Base-by-base conservation (phyloP, 2,329 filamentous ascomycete species). In the Botryotinia narcissicola region DNA sequence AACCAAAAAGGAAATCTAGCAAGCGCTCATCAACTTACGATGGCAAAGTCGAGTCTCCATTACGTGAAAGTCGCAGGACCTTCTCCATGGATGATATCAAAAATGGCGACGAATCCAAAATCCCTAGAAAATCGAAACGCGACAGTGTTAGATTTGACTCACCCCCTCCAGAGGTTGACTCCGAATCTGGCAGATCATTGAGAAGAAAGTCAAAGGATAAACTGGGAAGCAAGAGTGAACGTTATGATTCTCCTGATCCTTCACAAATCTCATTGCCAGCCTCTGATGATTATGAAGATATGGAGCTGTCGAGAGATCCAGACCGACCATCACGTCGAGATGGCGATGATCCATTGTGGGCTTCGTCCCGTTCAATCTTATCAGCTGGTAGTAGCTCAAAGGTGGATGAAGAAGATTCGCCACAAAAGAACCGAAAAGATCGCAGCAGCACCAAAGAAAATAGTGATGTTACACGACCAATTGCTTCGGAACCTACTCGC, bases 311-410 rank as follows among this genome's bases (percentile, higher is more conserved):
- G 75, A 80, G 57, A 75, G 79, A 69, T 78, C 82, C 73, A 78
- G 80, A 69, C 76, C 82, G 71, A 71, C 83, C 81, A 71, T 82
- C 77, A 75, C 66, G 48, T 25, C 66, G 66, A 12, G 81, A 78
- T 80, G 82, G 74, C 81, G 82, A 67, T 81, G 84, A 86, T 73
- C 83, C 83, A n/a, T 74, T 79, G 63, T 77, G 76, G 60, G 78
- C 72, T 42, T 85, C 87, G 59, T 83, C 85, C 32, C 84, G 82
- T 74, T 88, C 86, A 46, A 83, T 86, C 20, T 83, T 86, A 8
- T 88, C 87, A 9, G 66, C 87, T 8, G 66, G 9, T 42, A 59
- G 66, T 51, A 59, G 66, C 57, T 79, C 79, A 64, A 79, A 80
- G 71, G 78, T 81, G 72, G 80, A 81, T 37, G 80, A 82, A 40